Conservation (phyloP, 257 asterid species). For the Plantago major region DNA sequence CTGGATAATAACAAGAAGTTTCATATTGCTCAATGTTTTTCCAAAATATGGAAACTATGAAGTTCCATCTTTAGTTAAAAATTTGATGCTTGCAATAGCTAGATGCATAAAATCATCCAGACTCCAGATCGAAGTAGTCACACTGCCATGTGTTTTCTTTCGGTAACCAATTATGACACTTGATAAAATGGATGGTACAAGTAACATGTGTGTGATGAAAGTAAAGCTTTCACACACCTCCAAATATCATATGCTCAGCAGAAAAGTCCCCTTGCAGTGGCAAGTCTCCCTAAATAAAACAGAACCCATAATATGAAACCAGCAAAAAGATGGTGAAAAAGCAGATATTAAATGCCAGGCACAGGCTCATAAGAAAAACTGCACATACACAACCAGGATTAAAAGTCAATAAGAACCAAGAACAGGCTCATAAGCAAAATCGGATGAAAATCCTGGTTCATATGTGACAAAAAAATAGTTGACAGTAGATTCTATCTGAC, state of each 20-base stretch:
- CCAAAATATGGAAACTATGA: neutral
- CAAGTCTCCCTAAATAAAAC: constrained; percentile 61
- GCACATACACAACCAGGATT: too few relatives aligned
- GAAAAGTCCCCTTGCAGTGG: constrained; percentile 99
- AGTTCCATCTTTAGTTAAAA: neutral
- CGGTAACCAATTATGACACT: too few relatives aligned
- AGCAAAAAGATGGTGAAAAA: too few relatives aligned
- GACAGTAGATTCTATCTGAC: too few relatives aligned
- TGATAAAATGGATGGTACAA: neutral
- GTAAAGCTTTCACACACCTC: constrained; percentile 47
- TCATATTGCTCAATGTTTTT: neutral
- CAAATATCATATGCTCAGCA: constrained; percentile 97
- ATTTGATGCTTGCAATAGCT: neutral
- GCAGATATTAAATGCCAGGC: too few relatives aligned
- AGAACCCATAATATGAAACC: neutral
- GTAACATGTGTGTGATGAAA: neutral
- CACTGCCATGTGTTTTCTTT: too few relatives aligned
- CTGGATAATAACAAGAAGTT: too few relatives aligned
- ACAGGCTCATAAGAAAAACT: too few relatives aligned
- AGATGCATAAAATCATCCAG: neutral
- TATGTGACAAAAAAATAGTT: too few relatives aligned
- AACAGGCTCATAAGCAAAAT: too few relatives aligned
- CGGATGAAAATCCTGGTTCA: too few relatives aligned
- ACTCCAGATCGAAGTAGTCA: neutral
- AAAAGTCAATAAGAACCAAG: too few relatives aligned